Evolutionary conservation across 208 protist genomes (phyloP), one percentile per base, ranked within the genome.

Genomic region (Wallacemonas rigidus): DNA sequence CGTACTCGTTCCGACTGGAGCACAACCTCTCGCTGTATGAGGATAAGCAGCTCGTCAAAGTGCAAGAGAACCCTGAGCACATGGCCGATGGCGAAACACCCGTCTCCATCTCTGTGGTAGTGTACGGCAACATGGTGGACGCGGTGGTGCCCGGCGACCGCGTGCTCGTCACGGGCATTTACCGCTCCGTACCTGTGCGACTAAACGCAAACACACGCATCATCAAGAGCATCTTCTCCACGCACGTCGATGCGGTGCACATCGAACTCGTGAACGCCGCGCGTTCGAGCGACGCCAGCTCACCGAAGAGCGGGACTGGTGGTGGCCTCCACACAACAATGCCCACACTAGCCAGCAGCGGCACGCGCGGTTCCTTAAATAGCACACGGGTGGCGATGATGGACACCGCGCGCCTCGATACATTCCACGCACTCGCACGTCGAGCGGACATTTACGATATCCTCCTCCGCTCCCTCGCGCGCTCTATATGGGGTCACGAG

Each of bases 31-130:
- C 97, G 57, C 56, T 86, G 44, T 99, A 98, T 79, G 87, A 91
- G 41, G 97, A 99, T 74, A 99, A 99, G 76, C 98, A 99, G 79
- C 74, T 98, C 8, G 84, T 99, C 8, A 98, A 98, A 72, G 62
- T 99, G 38, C 99, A 99, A 84, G 99, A 99, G 79, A 94, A 95
- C 3, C 98, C 98, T 0, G 98, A 98, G 83, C 68, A 91, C 64
- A 98, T 99, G n/a, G 92, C 98, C 15, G 98, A 99, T 56, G 99
- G 99, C 48, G 98, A 99, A 73, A 99, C 99, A 35, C 99, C 99
- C 12, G 90, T 98, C 58, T 99, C 98, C 0, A 97, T 99, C 5
- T 96, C 87, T 9, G 64, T 99, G 2, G 94, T 98, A 8, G 89
- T 95, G 5, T 99, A 98, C 79, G 95, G 98, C 44, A 80, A 84